A percentile compares a stretch with the other conserved stretches of the same genome.
Evolutionary conservation across 805 yeast species (phyloP).

Genomic region (Grigorovia jiainica): DNA sequence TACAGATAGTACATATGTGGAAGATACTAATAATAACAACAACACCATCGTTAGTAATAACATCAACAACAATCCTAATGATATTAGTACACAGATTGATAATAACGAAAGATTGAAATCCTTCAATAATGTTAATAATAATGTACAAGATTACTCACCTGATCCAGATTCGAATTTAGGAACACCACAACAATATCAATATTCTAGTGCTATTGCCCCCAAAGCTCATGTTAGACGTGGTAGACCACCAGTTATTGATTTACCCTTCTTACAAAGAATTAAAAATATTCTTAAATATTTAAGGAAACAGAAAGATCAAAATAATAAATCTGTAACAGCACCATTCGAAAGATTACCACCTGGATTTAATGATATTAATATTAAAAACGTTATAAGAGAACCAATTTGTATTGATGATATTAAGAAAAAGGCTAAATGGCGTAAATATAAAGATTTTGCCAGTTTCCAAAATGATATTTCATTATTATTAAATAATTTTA

Average conservation of each 20-base stretch:
- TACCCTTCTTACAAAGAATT: constrained; percentile 73
- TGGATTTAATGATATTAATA: constrained; percentile 32
- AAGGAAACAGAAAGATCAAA: constrained; percentile 54
- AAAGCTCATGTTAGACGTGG: constrained; percentile 28
- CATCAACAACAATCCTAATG: background rate
- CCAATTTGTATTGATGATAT: constrained; percentile 67
- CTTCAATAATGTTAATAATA: background rate
- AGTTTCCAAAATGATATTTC: constrained; percentile 69
- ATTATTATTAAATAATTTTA: constrained; percentile 65
- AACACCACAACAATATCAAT: constrained; percentile 4
- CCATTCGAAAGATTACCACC: constrained; percentile 80
- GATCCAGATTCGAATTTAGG: constrained; percentile 1
- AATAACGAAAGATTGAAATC: background rate
- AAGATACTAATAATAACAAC: background rate
- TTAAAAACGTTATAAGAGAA: constrained; percentile 41
- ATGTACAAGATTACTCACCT: background rate
- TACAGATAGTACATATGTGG: background rate
- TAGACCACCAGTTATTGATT: constrained; percentile 29
- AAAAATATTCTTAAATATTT: constrained; percentile 75
- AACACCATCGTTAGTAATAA: background rate
- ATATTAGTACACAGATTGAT: too few species aligned
- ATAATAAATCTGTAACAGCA: constrained; percentile 42
- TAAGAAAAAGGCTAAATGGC: constrained; percentile 71
- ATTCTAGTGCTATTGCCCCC: constrained; percentile 9
- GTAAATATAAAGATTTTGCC: constrained; percentile 71